Base-by-base conservation (phyloP, 139 green algal genomes). In the Chlorella sorokiniana region DNA sequence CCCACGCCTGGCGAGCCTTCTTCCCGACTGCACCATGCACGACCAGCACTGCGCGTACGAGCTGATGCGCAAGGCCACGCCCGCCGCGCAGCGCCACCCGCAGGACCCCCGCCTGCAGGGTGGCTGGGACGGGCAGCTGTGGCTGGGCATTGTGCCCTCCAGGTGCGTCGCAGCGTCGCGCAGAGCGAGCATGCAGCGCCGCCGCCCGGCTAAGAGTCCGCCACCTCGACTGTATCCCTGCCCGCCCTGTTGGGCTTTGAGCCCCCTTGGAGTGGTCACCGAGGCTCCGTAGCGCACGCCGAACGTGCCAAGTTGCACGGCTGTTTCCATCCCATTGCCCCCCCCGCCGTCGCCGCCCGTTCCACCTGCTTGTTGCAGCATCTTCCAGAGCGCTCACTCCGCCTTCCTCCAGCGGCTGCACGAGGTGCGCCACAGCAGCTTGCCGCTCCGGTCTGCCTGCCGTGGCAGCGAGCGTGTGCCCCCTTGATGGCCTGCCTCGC, bases 371-470 rank as follows among this genome's bases (percentile, higher is more conserved):
- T 40, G 35, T 29, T 76, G 42, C 69, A 76, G 59, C 74, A 54
- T 70, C 38, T 81, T 71, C 41, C 10, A 38, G 52, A 81, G 42
- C 38, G 74, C 48, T 7, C 74, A 81, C 59, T 59, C 56, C 4
- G 27, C 37, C 44, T 42, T 67, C 35, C 59, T 88, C 75, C 84
- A 86, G 61, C 69, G 79, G 69, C 74, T 88, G 33, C 81, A 88
- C 63, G 81, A 83, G 85, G 85, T 86, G 62, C 62, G 27, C 48
- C 16, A 25, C 48, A 59, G 16, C 48, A 59, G 48, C 48, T 59
- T 59, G 48, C 48, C 48, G n/a, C n/a, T n/a, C n/a, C n/a, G n/a
- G n/a, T n/a, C n/a, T n/a, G n/a, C n/a, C n/a, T n/a, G n/a, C n/a
- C n/a, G n/a, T n/a, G n/a, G n/a, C n/a, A n/a, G n/a, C n/a, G n/a